Conservation (phyloP, 106 monocot genomes). For the Allium cepa region DNA sequence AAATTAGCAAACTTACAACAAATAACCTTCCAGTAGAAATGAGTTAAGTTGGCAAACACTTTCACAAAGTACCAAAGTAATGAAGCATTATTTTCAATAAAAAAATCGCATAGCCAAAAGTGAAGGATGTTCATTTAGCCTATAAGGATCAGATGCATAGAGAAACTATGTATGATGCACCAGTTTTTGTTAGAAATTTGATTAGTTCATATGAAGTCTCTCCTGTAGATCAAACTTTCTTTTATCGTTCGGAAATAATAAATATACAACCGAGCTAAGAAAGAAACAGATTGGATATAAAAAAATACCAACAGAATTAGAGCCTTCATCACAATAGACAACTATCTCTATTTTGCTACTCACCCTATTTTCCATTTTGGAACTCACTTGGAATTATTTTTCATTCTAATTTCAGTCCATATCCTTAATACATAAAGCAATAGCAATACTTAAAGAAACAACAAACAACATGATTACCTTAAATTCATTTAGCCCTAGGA, state of each 20-base stretch:
- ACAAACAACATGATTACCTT: conserved; percentile 28
- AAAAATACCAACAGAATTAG: no score
- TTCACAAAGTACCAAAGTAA: conserved; percentile 31
- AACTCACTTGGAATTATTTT: conserved; percentile 42
- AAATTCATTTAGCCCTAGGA: conserved; percentile 36
- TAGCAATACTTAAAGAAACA: not conserved
- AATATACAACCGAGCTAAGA: no score
- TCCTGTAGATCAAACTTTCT: conserved; percentile 19
- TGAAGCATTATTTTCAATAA: conserved; percentile 31
- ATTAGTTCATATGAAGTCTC: conserved; percentile 47
- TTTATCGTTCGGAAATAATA: no score
- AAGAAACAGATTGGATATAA: no score
- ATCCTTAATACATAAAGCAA: not conserved
- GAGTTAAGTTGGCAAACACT: conserved; percentile 44
- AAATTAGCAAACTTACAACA: conserved; percentile 37
- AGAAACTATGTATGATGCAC: conserved; percentile 57
- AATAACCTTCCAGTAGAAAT: conserved; percentile 54
- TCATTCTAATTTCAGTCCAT: not conserved
- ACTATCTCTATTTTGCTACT: conserved; percentile 41
- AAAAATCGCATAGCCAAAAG: conserved; percentile 30
- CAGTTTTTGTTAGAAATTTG: conserved; percentile 34
- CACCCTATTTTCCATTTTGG: conserved; percentile 21
- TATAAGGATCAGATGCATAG: conserved; percentile 43
- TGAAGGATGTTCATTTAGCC: conserved; percentile 5
- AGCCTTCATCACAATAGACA: not conserved